A percentile compares a stretch with the other conserved stretches of the same genome.
phyloP scores from a whole-genome alignment of 495 filamentous ascomycete species.

The Achaetomiella virescens region DNA sequence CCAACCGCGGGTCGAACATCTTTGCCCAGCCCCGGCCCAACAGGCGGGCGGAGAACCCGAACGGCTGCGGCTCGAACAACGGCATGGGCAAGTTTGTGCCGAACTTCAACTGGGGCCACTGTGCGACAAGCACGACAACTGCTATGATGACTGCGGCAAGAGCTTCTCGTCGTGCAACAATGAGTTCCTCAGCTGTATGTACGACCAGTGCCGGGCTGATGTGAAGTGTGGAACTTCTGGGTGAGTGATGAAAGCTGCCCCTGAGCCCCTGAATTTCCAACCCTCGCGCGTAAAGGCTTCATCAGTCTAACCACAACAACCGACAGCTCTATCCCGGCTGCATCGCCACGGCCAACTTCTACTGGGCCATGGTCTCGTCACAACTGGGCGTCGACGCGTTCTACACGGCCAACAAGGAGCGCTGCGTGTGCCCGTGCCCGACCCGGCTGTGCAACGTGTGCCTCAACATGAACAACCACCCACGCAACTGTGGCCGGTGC shows the following conservation, averaged over 20 bases:
- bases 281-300: neutral
- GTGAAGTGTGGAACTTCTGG: neutral
- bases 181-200: slow-evolving; percentile 14
- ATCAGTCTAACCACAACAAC: neutral
- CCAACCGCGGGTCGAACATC: neutral
- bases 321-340: slow-evolving; percentile 6
- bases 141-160: slow-evolving; percentile 9
- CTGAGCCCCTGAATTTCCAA: too few species aligned
- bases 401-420: neutral
- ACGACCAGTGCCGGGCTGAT: neutral
- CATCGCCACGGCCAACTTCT: slow-evolving; percentile 11
- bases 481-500: slow-evolving; percentile 22
- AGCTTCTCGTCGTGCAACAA: slow-evolving; percentile 15
- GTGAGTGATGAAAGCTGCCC: neutral
- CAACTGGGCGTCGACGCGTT: slow-evolving; percentile 3
- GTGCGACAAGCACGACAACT: slow-evolving; percentile 16
- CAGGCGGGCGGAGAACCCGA: neutral
- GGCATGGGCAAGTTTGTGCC: neutral
- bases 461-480: slow-evolving; percentile 16
- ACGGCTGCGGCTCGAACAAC: slow-evolving; percentile 2
- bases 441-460: slow-evolving; percentile 11
- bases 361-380: slow-evolving; percentile 3
- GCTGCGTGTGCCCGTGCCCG: slow-evolving; percentile 13
- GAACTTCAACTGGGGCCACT: slow-evolving; percentile 14
- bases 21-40: neutral